phyloP scores from a whole-genome alignment of 2,329 filamentous ascomycete genomes.

The Alternaria alternata region DNA sequence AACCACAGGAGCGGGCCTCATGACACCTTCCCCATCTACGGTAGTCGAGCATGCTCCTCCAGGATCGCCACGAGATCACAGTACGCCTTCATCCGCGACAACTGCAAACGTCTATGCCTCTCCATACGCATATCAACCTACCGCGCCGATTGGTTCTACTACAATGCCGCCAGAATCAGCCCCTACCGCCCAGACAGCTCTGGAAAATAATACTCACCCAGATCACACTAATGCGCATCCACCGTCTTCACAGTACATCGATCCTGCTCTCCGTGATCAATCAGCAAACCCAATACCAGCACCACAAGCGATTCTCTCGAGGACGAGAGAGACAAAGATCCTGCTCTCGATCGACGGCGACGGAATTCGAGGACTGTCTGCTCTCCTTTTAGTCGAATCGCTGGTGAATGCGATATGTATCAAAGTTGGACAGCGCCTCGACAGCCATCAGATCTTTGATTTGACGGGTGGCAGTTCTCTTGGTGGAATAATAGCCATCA shows the following conservation, averaged over 20 bases:
- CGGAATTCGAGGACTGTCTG: conserved; percentile 42
- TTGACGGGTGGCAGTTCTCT: conserved; percentile 41
- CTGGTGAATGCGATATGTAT: conserved; percentile 43
- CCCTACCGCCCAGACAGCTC: neutral
- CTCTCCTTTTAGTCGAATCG: conserved; percentile 41
- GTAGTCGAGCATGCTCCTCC: conserved; percentile 7
- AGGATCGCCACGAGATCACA: conserved; percentile 8
- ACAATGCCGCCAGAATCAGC: neutral
- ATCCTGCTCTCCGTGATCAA: conserved; percentile 7
- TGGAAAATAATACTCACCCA: neutral
- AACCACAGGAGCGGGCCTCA: neutral
- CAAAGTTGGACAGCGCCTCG: conserved; percentile 33
- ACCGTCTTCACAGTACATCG: conserved; percentile 8
- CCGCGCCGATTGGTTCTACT: neutral
- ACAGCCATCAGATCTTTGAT: conserved; percentile 44
- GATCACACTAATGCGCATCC: neutral
- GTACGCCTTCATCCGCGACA: conserved; percentile 4
- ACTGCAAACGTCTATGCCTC: conserved; percentile 17
- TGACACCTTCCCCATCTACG: conserved; percentile 17
- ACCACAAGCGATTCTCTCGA: conserved; percentile 17
- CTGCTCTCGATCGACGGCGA: conserved; percentile 45
- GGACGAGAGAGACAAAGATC: conserved; percentile 40
- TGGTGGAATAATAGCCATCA: conserved; percentile 39
- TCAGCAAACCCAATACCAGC: conserved; percentile 12
- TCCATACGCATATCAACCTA: conserved; percentile 18